Percentiles rank a stretch among this genome's conserved stretches.
These are phyloP conservation scores for Tuber microsphaerosporum DNA, from an alignment of 495 filamentous ascomycete genomes.

Conservation along the genomic window DNA sequence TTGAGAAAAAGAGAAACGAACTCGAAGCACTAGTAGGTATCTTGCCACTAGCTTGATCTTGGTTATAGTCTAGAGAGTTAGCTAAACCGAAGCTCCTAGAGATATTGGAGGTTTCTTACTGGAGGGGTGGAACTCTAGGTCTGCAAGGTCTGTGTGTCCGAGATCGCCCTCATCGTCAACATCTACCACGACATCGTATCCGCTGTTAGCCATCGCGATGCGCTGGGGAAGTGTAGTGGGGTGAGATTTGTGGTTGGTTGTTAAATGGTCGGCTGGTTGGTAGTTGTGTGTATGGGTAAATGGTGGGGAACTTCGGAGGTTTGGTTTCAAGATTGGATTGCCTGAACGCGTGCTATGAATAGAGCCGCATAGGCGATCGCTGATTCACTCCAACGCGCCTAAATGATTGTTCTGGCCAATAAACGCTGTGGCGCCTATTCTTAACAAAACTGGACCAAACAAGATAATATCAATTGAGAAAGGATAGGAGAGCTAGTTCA, in stretches of 20 bases:
- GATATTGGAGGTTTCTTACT: constrained; percentile 47
- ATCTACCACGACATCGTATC: constrained; percentile 96
- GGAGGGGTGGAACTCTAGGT: constrained; percentile 96
- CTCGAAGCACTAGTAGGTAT: constrained; percentile 36
- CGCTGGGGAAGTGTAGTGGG: constrained; percentile 4
- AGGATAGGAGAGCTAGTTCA: too few species aligned
- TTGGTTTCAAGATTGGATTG: constrained; percentile 8
- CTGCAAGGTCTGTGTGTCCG: constrained; percentile 94
- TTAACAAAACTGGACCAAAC: too few species aligned
- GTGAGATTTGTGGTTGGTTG: constrained; percentile 1
- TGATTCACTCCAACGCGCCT: neutral
- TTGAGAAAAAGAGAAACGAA: constrained; percentile 1
- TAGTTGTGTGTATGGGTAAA: neutral
- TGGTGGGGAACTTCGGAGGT: neutral
- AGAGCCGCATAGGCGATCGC: constrained; percentile 13
- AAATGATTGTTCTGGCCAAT: neutral
- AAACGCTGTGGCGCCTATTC: neutral
- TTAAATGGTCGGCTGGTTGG: neutral
- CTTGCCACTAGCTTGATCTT: constrained; percentile 41
- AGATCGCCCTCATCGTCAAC: constrained; percentile 98
- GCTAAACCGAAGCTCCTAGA: constrained; percentile 6
- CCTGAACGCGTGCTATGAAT: constrained; percentile 22
- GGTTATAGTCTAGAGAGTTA: constrained; percentile 41
- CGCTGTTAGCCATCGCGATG: constrained; percentile 66
- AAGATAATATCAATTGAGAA: too few species aligned